Evolutionary conservation across 495 filamentous ascomycete genomes (phyloP).

Genomic region (Chaetomidium leptoderma): DNA sequence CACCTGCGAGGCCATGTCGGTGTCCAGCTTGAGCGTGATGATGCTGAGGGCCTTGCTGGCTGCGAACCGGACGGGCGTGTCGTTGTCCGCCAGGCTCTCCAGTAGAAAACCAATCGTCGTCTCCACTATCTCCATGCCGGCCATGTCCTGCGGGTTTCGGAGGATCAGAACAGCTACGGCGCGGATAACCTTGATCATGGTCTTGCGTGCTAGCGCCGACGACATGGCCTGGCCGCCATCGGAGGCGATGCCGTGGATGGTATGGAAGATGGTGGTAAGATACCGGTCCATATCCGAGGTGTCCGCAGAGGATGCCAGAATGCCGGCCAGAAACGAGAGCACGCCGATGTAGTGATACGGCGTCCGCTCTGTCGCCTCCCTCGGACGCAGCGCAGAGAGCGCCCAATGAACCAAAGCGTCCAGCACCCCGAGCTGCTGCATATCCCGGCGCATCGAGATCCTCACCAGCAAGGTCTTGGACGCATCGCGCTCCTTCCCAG

Average conservation of each 20-base stretch:
- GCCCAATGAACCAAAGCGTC: constrained; percentile 63
- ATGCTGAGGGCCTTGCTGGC: constrained; percentile 90
- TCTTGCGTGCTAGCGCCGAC: constrained; percentile 73
- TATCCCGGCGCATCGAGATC: constrained; percentile 77
- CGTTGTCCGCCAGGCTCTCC: constrained; percentile 66
- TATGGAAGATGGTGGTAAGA: constrained; percentile 43
- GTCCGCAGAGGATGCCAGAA: constrained; percentile 52
- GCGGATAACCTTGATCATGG: constrained; percentile 76
- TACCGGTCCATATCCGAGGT: constrained; percentile 51
- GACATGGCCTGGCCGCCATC: constrained; percentile 44
- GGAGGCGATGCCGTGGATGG: constrained; percentile 41
- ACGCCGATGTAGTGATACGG: constrained; percentile 62
- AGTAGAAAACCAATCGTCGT: constrained; percentile 69
- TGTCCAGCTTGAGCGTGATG: constrained; percentile 70
- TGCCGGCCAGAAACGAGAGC: constrained; percentile 70
- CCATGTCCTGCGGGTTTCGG: constrained; percentile 40
- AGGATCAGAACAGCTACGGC: constrained; percentile 63
- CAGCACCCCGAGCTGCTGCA: constrained; percentile 72
- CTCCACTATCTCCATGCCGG: constrained; percentile 58
- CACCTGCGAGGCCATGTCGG: constrained; percentile 76
- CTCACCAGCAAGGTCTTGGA: constrained; percentile 77
- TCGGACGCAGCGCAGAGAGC: constrained; percentile 50
- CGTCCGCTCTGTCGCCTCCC: constrained; percentile 27
- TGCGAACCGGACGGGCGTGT: constrained; percentile 83
- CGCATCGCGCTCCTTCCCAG: constrained; percentile 84